Percentiles rank a stretch among this genome's conserved stretches.
Conservation (phyloP, 1,284 basidiomycete species). For the Agaricales sp. region DNA sequence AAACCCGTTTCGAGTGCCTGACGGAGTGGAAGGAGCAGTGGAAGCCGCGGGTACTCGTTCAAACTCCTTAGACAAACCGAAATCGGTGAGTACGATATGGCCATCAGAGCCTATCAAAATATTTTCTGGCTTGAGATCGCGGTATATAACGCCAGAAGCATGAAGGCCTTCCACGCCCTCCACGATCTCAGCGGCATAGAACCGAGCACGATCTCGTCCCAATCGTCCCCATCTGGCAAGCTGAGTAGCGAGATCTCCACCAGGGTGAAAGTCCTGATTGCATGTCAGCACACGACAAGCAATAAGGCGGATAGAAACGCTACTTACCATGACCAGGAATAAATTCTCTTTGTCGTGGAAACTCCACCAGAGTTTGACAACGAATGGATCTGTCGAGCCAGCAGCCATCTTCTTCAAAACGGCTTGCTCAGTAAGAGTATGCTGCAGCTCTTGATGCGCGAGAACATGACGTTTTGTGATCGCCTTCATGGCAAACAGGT, state of each 20-base stretch:
- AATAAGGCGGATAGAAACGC: slow-evolving; percentile 12
- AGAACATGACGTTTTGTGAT: slow-evolving; percentile 95
- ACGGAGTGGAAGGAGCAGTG: slow-evolving; percentile 48
- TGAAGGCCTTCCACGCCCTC: slow-evolving; percentile 91
- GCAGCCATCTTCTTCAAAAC: slow-evolving; percentile 87
- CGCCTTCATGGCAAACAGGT: slow-evolving; percentile 88
- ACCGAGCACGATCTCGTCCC: slow-evolving; percentile 85
- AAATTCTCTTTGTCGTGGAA: slow-evolving; percentile 95
- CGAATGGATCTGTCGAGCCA: slow-evolving; percentile 78
- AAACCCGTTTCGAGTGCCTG: slow-evolving; percentile 40
- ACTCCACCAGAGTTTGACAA: slow-evolving; percentile 90
- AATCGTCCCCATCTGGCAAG: slow-evolving; percentile 90
- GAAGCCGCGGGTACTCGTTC: slow-evolving; percentile 40
- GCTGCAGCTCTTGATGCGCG: slow-evolving; percentile 89
- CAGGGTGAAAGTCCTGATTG: slow-evolving; percentile 85
- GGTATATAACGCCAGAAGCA: slow-evolving; percentile 78
- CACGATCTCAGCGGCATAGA: slow-evolving; percentile 94
- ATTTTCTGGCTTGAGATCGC: slow-evolving; percentile 91
- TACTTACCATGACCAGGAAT: slow-evolving; percentile 75
- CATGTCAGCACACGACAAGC: slow-evolving; percentile 17
- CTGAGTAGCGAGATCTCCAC: slow-evolving; percentile 94
- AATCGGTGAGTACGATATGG: slow-evolving; percentile 94
- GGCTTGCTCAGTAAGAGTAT: slow-evolving; percentile 91
- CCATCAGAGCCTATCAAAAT: slow-evolving; percentile 89
- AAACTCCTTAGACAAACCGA: slow-evolving; percentile 87